phyloP scores from a whole-genome alignment of 306 rosid species.

The Fragaria iinumae region DNA sequence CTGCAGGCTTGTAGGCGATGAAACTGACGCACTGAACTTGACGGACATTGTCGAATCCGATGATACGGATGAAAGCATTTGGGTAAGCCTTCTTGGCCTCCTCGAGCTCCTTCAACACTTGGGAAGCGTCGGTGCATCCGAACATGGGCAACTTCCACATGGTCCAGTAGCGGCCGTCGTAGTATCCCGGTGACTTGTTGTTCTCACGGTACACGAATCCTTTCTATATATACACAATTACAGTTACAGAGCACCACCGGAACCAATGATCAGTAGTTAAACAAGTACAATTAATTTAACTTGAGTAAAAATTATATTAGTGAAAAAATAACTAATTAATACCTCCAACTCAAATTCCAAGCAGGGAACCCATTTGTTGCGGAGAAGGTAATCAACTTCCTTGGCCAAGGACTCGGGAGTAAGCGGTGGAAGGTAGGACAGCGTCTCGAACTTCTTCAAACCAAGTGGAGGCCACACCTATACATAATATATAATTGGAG shows the following conservation, averaged over 20 bases:
- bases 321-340: not conserved
- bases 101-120: conserved; percentile 47
- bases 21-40: conserved; percentile 86
- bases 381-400: conserved; percentile 60
- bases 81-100: conserved; percentile 48
- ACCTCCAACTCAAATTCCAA: conserved; percentile 58
- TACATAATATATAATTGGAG: not conserved
- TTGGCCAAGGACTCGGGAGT: not conserved
- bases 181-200: conserved; percentile 62
- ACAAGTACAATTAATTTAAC: too few species aligned
- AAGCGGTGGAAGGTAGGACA: conserved; percentile 68
- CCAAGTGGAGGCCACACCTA: conserved; percentile 80
- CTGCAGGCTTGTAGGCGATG: conserved; percentile 58
- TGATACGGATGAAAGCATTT: conserved; percentile 38
- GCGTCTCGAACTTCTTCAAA: conserved; percentile 69
- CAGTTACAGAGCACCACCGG: conserved; percentile 16
- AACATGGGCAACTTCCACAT: conserved; percentile 92
- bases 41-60: conserved; percentile 71
- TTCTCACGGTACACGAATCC: conserved; percentile 55
- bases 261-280: too few species aligned
- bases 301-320: not conserved
- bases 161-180: conserved; percentile 74
- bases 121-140: conserved; percentile 52
- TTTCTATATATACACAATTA: conserved; percentile 14
- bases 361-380: conserved; percentile 63